A percentile compares a stretch with the other conserved stretches of the same genome.
These are phyloP conservation scores for Phytomonas francai DNA, from an alignment of 208 protist species.

Conservation along the genomic window DNA sequence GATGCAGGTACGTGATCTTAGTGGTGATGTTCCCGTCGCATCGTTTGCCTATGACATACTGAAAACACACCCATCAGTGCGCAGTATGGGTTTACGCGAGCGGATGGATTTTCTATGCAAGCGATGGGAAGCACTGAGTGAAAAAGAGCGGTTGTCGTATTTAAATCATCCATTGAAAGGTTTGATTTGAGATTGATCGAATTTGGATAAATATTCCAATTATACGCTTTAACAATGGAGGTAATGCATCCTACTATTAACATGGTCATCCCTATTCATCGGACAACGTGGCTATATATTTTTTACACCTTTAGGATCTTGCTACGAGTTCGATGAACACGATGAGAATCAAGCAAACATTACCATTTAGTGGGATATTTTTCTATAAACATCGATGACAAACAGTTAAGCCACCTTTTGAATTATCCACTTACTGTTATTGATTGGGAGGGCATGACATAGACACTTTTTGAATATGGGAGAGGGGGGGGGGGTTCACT, in stretches of 20 bases:
- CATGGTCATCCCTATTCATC: not conserved
- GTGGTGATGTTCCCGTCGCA: conserved; percentile 74
- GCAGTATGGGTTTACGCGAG: conserved; percentile 72
- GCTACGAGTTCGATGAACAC: not conserved
- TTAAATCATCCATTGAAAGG: conserved; percentile 76
- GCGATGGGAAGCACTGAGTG: conserved; percentile 60
- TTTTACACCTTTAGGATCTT: not conserved
- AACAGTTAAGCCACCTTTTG: not conserved
- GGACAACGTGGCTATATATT: not conserved
- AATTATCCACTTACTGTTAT: not conserved
- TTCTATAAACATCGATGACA: not conserved
- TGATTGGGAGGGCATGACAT: not conserved
- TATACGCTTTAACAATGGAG: not conserved
- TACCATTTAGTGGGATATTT: not conserved
- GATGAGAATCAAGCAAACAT: not conserved
- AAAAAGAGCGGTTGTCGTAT: conserved; percentile 55
- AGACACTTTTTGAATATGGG: not conserved
- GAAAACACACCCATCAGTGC: conserved; percentile 73
- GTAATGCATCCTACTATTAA: not conserved
- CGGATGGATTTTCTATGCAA: conserved; percentile 80
- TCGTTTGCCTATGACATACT: conserved; percentile 79
- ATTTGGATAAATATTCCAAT: not conserved
- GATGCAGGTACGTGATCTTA: conserved; percentile 72
- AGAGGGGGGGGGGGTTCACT: not conserved
- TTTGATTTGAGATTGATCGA: conserved; percentile 35